phyloP scores from a whole-genome alignment of 2,329 filamentous ascomycete species.

The Didymella sp. region DNA sequence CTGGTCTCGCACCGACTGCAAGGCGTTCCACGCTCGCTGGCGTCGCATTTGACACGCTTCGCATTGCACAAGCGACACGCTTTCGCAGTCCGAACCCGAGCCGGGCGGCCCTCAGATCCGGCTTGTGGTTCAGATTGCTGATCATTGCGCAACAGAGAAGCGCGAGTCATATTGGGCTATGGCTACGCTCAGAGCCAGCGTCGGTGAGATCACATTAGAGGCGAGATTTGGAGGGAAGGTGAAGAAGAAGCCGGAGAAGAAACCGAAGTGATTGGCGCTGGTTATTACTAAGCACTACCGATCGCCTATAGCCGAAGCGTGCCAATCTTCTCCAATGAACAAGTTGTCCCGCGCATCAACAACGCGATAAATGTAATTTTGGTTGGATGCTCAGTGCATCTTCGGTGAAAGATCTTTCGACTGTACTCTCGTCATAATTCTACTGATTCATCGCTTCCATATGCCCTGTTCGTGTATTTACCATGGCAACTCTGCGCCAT shows the following conservation, averaged over 20 bases:
- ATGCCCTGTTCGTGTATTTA: too few relatives aligned
- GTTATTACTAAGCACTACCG: too few relatives aligned
- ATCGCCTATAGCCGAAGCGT: too few relatives aligned
- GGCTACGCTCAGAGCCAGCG: background rate
- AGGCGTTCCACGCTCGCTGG: conserved; percentile 12
- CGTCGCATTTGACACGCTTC: conserved; percentile 17
- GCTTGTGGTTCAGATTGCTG: background rate
- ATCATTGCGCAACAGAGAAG: background rate
- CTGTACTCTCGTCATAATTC: too few relatives aligned
- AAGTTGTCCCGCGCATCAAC: too few relatives aligned
- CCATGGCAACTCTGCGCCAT: conserved; percentile 23
- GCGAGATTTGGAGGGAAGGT: background rate
- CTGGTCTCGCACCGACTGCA: conserved; percentile 12
- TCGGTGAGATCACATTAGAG: background rate
- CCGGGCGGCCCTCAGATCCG: background rate
- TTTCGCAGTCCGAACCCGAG: conserved; percentile 11
- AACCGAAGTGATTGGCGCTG: too few relatives aligned
- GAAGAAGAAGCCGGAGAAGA: background rate
- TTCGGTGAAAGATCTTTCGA: too few relatives aligned
- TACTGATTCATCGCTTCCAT: too few relatives aligned
- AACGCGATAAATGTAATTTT: too few relatives aligned
- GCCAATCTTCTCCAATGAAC: too few relatives aligned
- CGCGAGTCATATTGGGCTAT: background rate
- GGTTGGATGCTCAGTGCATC: too few relatives aligned
- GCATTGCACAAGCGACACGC: conserved; percentile 16